Evolutionary conservation across 2,329 filamentous ascomycete genomes (phyloP), one percentile per base, ranked within the genome.

Genomic region (Ceratocystis eucalypticola): DNA sequence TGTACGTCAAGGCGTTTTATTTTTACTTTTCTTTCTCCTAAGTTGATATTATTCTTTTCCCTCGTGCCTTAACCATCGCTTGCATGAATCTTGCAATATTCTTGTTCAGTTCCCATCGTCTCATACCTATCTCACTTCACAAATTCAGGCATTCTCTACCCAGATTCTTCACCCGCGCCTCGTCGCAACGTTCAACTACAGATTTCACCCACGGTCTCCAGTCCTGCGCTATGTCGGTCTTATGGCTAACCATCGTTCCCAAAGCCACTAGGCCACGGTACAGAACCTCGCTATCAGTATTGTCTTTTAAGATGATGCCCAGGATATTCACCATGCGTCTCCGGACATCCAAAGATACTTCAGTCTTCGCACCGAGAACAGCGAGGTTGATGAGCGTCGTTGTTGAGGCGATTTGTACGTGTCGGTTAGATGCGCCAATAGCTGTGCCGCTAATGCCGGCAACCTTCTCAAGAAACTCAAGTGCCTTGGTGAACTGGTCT

Each of bases 311-410:
- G 0, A 93, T 81, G 66, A 80, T 79, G 1, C 81, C 81, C 0
- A 92, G 75, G 4, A 87, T 80, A 37, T 84, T 80, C 1, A 90
- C 73, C 3, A 91, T 76, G 8, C 79, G 77, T 62, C 67, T 70
- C 84, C 72, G 48, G 77, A 77, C 74, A 6, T 81, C 80, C 53
- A 37, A 28, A 10, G 55, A 17, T 1, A 59, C 5, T n/a, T 12
- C 12, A 33, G 33, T n/a, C 74, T 73, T 20, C 73, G 73, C 44
- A 73, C 73, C 62, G 10, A 92, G 80, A 0, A 96, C 90, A 0
- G 91, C 81, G 69, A 89, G 88, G 76, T 99, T 97, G 73, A 97
- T 87, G 68, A 88, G 86, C 0, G 90, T 80, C 0, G 94, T 96
- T 0, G 89, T 86, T 20, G 90, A 79, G 0, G 94, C 93, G 66